Evolutionary conservation across 768 basidiomycete species (phyloP).

Genomic region (Xerocomellus dryophilus): DNA sequence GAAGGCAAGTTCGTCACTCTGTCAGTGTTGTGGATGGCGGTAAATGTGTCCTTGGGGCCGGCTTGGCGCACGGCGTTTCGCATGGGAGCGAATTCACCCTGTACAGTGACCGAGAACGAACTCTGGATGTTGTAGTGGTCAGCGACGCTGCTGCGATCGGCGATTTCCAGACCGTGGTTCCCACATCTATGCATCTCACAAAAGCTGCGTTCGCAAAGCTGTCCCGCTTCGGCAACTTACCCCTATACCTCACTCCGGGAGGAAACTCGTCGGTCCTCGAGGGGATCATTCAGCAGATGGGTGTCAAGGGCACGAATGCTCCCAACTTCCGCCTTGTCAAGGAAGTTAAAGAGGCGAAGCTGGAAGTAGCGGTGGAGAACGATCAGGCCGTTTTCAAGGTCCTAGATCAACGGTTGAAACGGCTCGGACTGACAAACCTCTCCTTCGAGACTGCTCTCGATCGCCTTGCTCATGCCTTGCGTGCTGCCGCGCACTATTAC

Average conservation of each 20-base stretch:
- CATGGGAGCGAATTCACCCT: conserved; percentile 19
- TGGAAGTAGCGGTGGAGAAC: background rate
- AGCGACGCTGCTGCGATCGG: conserved; percentile 6
- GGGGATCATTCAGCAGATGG: background rate
- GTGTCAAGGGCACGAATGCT: too few species aligned
- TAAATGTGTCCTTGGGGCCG: conserved; percentile 22
- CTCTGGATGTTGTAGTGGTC: background rate
- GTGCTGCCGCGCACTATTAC: conserved; percentile 18
- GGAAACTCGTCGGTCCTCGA: background rate
- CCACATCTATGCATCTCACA: background rate
- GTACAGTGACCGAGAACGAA: conserved; percentile 5
- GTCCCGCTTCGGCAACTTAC: background rate
- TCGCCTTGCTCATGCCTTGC: background rate
- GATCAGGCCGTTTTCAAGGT: background rate
- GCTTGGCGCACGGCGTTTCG: conserved; percentile 26
- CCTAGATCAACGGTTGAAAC: background rate
- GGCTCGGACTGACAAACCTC: conserved; percentile 1
- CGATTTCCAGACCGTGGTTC: conserved; percentile 13
- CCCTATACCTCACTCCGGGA: background rate
- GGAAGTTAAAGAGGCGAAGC: background rate
- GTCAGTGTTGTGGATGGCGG: background rate
- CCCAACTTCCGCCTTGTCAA: background rate
- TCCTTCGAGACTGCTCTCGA: background rate
- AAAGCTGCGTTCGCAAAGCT: conserved; percentile 1
- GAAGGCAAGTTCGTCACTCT: conserved; percentile 2